Evolutionary conservation across 2,329 filamentous ascomycete genomes (phyloP).

Genomic region (Metarhizium sp.): DNA sequence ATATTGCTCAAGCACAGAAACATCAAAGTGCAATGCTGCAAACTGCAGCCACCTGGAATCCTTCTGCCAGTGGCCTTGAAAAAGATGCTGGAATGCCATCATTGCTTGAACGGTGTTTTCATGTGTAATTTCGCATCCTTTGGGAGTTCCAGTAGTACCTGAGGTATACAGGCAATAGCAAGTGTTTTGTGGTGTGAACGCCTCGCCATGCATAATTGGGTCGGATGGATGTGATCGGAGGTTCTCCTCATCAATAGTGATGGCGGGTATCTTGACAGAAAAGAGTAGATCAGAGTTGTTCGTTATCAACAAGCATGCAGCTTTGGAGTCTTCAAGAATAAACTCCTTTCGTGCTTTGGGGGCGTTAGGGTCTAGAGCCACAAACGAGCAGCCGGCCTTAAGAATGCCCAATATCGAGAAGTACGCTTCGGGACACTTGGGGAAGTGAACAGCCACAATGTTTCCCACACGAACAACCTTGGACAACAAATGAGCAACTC

Average conservation of each 20-base stretch:
- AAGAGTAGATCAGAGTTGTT: background rate
- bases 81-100: slow-evolving; percentile 74
- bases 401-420: slow-evolving; percentile 74
- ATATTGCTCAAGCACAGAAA: slow-evolving; percentile 87
- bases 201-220: slow-evolving; percentile 1
- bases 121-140: slow-evolving; percentile 82
- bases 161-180: slow-evolving; percentile 85
- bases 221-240: slow-evolving; percentile 17
- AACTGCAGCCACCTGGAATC: slow-evolving; percentile 83
- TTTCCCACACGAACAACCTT: slow-evolving; percentile 40
- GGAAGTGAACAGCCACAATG: slow-evolving; percentile 69
- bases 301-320: slow-evolving; percentile 53
- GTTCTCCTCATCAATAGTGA: slow-evolving; percentile 17
- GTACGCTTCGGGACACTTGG: slow-evolving; percentile 77
- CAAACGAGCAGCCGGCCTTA: slow-evolving; percentile 72
- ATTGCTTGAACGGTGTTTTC: slow-evolving; percentile 85
- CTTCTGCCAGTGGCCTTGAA: slow-evolving; percentile 62
- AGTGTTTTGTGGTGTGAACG: slow-evolving; percentile 38
- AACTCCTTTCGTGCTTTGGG: slow-evolving; percentile 67
- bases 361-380: slow-evolving; percentile 69
- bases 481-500: slow-evolving; percentile 57
- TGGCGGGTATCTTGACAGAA: background rate
- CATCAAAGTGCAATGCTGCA: slow-evolving; percentile 89
- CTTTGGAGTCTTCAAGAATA: slow-evolving; percentile 64
- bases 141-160: slow-evolving; percentile 77